phyloP scores from a whole-genome alignment of 331 rosid species.

The Malus hybrid region DNA sequence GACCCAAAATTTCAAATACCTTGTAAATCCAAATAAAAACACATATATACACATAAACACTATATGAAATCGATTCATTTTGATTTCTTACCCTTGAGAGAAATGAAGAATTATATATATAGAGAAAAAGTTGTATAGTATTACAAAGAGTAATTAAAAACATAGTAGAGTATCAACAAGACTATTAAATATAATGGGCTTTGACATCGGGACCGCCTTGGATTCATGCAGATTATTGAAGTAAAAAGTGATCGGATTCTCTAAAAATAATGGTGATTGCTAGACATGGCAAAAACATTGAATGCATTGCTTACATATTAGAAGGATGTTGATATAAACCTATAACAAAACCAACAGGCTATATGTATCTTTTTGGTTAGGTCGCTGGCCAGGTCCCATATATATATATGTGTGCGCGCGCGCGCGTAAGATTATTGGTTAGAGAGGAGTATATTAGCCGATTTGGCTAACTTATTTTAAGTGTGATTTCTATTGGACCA shows the following conservation, averaged over 20 bases:
- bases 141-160: background rate
- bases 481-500: too few species aligned
- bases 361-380: too few species aligned
- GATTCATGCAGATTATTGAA: background rate
- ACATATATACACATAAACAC: background rate
- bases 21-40: background rate
- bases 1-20: background rate
- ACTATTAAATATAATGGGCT: too few species aligned
- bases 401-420: too few species aligned
- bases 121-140: background rate
- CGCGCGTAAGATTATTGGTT: too few species aligned
- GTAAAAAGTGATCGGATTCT: background rate
- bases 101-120: background rate
- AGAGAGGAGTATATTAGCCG: too few species aligned
- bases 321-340: background rate
- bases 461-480: too few species aligned
- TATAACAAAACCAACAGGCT: background rate
- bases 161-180: too few species aligned
- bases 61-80: background rate
- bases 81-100: background rate
- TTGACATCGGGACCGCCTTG: background rate
- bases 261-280: background rate
- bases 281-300: background rate
- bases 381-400: background rate
- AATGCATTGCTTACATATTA: background rate